These are phyloP conservation scores for Tricholoma hemisulphureum DNA, from an alignment of 768 basidiomycete genomes.

Conservation along the genomic window DNA sequence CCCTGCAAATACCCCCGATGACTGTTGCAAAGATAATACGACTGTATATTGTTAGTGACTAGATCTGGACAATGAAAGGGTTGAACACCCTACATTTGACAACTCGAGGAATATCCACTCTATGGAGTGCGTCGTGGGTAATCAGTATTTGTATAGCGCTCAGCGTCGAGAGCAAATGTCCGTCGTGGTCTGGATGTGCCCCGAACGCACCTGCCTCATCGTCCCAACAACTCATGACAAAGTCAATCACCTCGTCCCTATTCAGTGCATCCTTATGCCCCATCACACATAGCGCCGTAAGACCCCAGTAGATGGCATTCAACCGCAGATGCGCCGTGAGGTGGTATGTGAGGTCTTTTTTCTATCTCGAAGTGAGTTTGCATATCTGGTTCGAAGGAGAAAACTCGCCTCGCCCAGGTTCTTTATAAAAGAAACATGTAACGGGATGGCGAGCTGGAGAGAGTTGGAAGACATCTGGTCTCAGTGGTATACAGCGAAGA, in stretches of 20 bases:
- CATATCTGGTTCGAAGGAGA: background rate
- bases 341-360: conserved; percentile 81
- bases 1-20: conserved; percentile 86
- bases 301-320: conserved; percentile 97
- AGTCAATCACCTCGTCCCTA: conserved; percentile 80
- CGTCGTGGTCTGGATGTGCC: conserved; percentile 91
- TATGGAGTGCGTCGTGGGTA: conserved; percentile 78
- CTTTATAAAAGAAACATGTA: conserved; percentile 77
- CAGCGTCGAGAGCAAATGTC: conserved; percentile 80
- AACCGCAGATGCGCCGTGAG: conserved; percentile 90
- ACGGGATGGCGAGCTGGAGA: conserved; percentile 39
- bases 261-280: conserved; percentile 74
- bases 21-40: conserved; percentile 80
- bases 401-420: conserved; percentile 61
- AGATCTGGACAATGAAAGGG: background rate
- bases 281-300: conserved; percentile 85
- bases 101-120: conserved; percentile 67
- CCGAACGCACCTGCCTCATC: conserved; percentile 87
- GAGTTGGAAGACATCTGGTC: no score
- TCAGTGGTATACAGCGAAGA: no score
- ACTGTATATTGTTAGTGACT: conserved; percentile 43
- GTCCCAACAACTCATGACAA: conserved; percentile 95
- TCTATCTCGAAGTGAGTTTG: conserved; percentile 38
- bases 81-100: conserved; percentile 56
- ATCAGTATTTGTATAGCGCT: conserved; percentile 91